These are phyloP conservation scores for Didymella exigua DNA, from an alignment of 2,329 filamentous ascomycete genomes.

Conservation along the genomic window DNA sequence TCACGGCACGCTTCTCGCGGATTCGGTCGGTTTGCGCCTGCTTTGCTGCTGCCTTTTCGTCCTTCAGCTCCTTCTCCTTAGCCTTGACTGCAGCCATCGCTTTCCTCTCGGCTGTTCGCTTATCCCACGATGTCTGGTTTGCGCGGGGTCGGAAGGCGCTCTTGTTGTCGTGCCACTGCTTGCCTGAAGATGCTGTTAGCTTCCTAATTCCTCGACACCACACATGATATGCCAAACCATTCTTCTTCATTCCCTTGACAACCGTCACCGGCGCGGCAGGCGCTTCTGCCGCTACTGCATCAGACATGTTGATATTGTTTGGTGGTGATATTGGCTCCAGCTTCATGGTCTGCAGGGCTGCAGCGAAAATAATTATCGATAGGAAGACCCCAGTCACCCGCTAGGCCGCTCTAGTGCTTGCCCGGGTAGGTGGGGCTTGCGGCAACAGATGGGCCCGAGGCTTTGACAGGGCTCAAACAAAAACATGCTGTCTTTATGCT, in stretches of 20 bases:
- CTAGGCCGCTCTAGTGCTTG: constrained; percentile 3
- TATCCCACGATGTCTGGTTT: constrained; percentile 78
- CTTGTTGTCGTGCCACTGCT: constrained; percentile 88
- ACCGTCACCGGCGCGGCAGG: constrained; percentile 45
- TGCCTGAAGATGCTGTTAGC: constrained; percentile 64
- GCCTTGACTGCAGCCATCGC: constrained; percentile 80
- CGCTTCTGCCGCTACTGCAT: constrained; percentile 49
- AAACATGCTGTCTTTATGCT: too few relatives aligned
- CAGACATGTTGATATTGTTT: constrained; percentile 34
- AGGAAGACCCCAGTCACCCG: constrained; percentile 11
- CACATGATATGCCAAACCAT: constrained; percentile 61
- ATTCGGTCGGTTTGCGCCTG: constrained; percentile 79
- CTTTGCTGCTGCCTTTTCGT: constrained; percentile 77
- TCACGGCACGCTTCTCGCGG: constrained; percentile 82
- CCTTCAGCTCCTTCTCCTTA: constrained; percentile 90
- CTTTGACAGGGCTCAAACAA: neutral
- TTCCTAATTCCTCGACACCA: neutral
- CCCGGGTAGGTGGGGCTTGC: constrained; percentile 18
- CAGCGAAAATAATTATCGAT: constrained; percentile 37
- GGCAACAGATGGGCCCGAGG: neutral
- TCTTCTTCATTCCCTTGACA: constrained; percentile 73
- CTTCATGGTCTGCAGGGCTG: constrained; percentile 20
- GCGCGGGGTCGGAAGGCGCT: constrained; percentile 83
- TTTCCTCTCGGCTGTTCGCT: constrained; percentile 73
- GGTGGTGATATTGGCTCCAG: constrained; percentile 12